Evolutionary conservation across 805 yeast species (phyloP).

Genomic region (Yarrowia porcina): DNA sequence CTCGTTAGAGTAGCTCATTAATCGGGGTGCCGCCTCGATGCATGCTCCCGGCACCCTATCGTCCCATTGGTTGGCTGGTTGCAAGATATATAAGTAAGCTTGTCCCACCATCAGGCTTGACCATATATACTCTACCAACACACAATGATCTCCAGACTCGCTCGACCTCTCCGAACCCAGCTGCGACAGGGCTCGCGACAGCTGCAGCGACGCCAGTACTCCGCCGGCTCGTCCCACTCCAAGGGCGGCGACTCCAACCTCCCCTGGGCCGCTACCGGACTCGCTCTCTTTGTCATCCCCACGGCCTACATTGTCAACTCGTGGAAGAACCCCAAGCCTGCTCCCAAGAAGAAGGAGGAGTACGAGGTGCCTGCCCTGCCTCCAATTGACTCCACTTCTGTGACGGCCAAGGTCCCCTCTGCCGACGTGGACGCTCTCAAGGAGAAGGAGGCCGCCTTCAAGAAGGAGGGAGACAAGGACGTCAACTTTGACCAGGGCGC

Average conservation of each 20-base stretch:
- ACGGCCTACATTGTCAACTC: conserved; percentile 19
- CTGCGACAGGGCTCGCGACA: not conserved
- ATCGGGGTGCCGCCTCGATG: conserved; percentile 15
- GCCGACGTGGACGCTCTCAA: not conserved
- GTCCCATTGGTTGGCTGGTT: conserved; percentile 7
- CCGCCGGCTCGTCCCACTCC: not conserved
- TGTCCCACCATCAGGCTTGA: not conserved
- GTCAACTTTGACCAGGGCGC: not conserved
- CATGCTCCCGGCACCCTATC: conserved; percentile 15
- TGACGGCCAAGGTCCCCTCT: not conserved
- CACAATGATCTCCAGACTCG: conserved; percentile 5
- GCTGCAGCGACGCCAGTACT: not conserved
- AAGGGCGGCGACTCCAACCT: not conserved
- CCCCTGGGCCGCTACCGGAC: not conserved
- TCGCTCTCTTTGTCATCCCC: not conserved
- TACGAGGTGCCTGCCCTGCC: conserved; percentile 3
- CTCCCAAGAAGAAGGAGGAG: conserved; percentile 3
- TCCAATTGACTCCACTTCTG: not conserved
- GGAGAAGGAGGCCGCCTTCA: not conserved
- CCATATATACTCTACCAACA: not conserved
- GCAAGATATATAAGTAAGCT: not conserved
- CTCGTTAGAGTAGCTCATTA: not conserved
- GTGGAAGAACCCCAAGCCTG: not conserved
- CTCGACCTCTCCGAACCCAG: conserved; percentile 21
- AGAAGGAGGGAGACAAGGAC: not conserved